These are phyloP conservation scores for Bruguiera sexangula DNA, from an alignment of 345 rosid species.

Conservation along the genomic window DNA sequence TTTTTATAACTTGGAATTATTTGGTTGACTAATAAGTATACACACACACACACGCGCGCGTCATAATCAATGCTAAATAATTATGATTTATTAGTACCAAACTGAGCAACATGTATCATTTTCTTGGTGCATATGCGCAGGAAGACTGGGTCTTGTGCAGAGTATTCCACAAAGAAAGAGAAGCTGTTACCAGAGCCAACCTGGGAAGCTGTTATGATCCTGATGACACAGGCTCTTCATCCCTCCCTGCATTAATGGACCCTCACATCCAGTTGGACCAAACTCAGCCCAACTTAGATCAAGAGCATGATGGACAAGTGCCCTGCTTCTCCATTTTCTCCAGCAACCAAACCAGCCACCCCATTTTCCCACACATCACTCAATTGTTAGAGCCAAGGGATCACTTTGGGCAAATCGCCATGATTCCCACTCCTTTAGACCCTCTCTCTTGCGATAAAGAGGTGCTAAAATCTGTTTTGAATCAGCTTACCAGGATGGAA, in stretches of 20 bases:
- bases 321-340: conserved; percentile 94
- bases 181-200: conserved; percentile 36
- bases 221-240: conserved; percentile 48
- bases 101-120: background rate
- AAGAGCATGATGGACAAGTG: conserved; percentile 48
- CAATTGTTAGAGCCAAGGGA: conserved; percentile 6
- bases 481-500: conserved; percentile 38
- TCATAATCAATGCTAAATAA: too few relatives aligned
- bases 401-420: conserved; percentile 15
- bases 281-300: conserved; percentile 31
- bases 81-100: too few relatives aligned
- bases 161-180: conserved; percentile 54
- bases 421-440: conserved; percentile 15
- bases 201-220: conserved; percentile 40
- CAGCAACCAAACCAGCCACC: conserved; percentile 32
- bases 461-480: conserved; percentile 40
- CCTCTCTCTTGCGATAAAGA: conserved; percentile 31
- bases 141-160: conserved; percentile 91
- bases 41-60: too few relatives aligned
- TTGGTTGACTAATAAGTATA: too few relatives aligned
- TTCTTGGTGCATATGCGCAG: conserved; percentile 28
- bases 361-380: conserved; percentile 14
- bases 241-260: conserved; percentile 69
- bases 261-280: conserved; percentile 61
- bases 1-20: background rate